Conservation (phyloP, 2,329 filamentous ascomycete species). For the Trichoderma harzianum region DNA sequence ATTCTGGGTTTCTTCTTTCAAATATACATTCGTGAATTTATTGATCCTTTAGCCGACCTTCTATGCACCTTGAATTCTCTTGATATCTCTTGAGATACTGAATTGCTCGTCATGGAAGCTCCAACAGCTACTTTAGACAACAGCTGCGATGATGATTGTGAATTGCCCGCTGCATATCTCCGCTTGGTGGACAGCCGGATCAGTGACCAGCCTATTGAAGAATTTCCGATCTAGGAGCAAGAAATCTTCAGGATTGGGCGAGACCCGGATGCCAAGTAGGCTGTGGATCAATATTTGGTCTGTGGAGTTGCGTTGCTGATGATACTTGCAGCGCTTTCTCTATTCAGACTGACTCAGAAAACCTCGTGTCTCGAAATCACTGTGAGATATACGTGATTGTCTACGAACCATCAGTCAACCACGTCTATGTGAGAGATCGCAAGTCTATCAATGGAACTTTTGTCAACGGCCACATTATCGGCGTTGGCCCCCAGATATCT, state of each 20-base stretch:
- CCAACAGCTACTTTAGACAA: not conserved
- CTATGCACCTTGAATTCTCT: not conserved
- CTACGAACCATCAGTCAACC: conserved; percentile 42
- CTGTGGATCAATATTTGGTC: not conserved
- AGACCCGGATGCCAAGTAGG: conserved; percentile 35
- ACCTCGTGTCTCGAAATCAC: conserved; percentile 49
- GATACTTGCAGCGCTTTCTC: conserved; percentile 33
- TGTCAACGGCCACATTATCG: conserved; percentile 47
- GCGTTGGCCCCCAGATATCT: conserved; percentile 35
- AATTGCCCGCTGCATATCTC: conserved; percentile 27
- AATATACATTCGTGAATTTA: not conserved
- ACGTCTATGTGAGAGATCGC: conserved; percentile 56
- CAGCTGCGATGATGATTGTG: not conserved
- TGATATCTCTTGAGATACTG: not conserved
- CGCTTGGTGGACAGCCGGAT: conserved; percentile 26
- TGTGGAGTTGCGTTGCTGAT: not conserved
- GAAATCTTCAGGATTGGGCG: conserved; percentile 37
- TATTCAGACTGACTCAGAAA: conserved; percentile 36
- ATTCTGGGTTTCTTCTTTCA: not conserved
- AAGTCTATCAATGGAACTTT: conserved; percentile 53
- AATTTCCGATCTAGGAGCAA: conserved; percentile 30
- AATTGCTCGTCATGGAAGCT: not conserved
- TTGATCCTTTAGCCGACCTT: not conserved
- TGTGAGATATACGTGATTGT: conserved; percentile 54
- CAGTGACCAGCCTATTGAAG: conserved; percentile 22